Conservation (phyloP, 2,329 filamentous ascomycete species). For the Cercospora sesami region DNA sequence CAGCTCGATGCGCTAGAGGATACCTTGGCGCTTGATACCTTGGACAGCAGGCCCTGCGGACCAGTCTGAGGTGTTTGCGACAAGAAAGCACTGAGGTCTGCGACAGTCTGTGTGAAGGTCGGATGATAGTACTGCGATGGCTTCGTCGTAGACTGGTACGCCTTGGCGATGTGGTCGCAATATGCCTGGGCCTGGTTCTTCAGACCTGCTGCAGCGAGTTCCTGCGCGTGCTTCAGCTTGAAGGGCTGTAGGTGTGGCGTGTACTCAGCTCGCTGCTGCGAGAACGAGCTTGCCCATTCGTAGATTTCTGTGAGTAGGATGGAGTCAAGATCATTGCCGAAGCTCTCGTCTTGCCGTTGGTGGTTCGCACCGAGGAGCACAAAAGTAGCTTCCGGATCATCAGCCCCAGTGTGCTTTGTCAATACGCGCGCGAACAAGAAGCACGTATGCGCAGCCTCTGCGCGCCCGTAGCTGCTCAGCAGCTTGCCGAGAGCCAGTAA, state of each 20-base stretch:
- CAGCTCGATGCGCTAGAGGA: slow-evolving; percentile 86
- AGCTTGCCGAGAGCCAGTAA: slow-evolving; percentile 78
- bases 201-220: slow-evolving; percentile 79
- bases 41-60: slow-evolving; percentile 85
- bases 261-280: slow-evolving; percentile 44
- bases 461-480: slow-evolving; percentile 78
- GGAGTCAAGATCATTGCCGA: slow-evolving; percentile 77
- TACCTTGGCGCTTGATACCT: slow-evolving; percentile 93
- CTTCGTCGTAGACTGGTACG: slow-evolving; percentile 78
- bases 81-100: slow-evolving; percentile 79
- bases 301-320: slow-evolving; percentile 95
- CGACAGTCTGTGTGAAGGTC: slow-evolving; percentile 70
- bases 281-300: slow-evolving; percentile 80
- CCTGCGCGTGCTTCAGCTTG: slow-evolving; percentile 84
- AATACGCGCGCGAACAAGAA: slow-evolving; percentile 78
- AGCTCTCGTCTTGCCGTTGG: slow-evolving; percentile 61
- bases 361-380: slow-evolving; percentile 86
- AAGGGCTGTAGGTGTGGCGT: slow-evolving; percentile 85
- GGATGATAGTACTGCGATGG: slow-evolving; percentile 83
- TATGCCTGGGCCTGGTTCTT: slow-evolving; percentile 84
- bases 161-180: slow-evolving; percentile 76
- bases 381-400: slow-evolving; percentile 76
- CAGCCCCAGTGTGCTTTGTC: slow-evolving; percentile 74
- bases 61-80: slow-evolving; percentile 72
- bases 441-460: slow-evolving; percentile 91